phyloP scores from a whole-genome alignment of 2,329 filamentous ascomycete species.

The Thermomyces lanuginosus region DNA sequence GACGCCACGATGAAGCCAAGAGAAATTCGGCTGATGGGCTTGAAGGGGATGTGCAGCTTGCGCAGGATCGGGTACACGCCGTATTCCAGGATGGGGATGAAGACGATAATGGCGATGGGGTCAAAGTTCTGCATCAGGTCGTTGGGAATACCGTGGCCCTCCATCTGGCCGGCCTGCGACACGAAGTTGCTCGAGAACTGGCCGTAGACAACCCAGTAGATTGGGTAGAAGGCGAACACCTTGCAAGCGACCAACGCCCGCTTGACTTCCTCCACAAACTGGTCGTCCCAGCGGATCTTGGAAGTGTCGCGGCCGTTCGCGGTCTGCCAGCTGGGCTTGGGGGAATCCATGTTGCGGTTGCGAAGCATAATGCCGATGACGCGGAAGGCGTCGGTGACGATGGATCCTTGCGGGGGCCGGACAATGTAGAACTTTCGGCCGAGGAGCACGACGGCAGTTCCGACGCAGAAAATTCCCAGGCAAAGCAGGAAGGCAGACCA shows the following conservation, averaged over 20 bases:
- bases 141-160: slow-evolving; percentile 56
- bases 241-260: slow-evolving; percentile 50
- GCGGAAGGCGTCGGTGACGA: slow-evolving; percentile 51
- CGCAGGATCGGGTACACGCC: slow-evolving; percentile 54
- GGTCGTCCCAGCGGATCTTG: slow-evolving; percentile 45
- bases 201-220: slow-evolving; percentile 34
- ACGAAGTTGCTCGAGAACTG: slow-evolving; percentile 37
- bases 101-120: slow-evolving; percentile 57
- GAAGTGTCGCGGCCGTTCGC: slow-evolving; percentile 30
- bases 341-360: slow-evolving; percentile 40
- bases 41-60: slow-evolving; percentile 48
- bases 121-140: slow-evolving; percentile 63
- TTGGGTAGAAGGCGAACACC: slow-evolving; percentile 48
- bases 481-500: slow-evolving; percentile 48
- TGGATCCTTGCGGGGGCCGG: slow-evolving; percentile 41
- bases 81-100: slow-evolving; percentile 55
- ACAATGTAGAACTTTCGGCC: slow-evolving; percentile 32
- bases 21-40: slow-evolving; percentile 60
- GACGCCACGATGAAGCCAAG: slow-evolving; percentile 51
- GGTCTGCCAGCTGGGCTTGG: slow-evolving; percentile 50
- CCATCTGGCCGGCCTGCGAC: slow-evolving; percentile 42
- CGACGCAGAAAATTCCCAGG: slow-evolving; percentile 47
- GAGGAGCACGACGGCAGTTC: slow-evolving; percentile 38
- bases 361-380: slow-evolving; percentile 40
- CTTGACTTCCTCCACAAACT: slow-evolving; percentile 57